Evolutionary conservation across 176 grass and related monocot genomes (phyloP), one percentile per base, ranked within the genome.

Genomic region (Cymbopogon citratus): DNA sequence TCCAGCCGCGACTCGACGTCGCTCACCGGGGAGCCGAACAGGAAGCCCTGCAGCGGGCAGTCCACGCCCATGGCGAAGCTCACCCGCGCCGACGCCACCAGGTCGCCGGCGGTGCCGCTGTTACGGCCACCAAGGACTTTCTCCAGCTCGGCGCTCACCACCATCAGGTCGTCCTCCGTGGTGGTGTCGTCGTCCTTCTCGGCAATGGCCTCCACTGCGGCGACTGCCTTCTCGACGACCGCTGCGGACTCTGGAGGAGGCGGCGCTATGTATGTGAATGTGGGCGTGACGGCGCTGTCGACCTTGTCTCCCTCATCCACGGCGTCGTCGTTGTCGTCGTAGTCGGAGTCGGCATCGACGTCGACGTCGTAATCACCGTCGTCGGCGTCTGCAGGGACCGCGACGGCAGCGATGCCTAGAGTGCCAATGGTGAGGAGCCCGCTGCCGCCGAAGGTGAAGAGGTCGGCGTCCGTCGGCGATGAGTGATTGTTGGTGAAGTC

Each of bases 1-100:
- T 82, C 86, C 27, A 74, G 71, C 24, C 65, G 69, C 3, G 87
- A 87, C 65, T 81, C 73, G 16, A 69, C 78, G 39, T 91, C 85
- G 65, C 83, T 90, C 79, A 99, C 84, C 1, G 97, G 91, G 0
- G 93, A 93, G 6, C 97, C 87, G 26, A 99, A 92, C 25, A 99
- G 77, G 85, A 96, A 99, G 16, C 91, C 91, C 78, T 96, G 97
- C 60, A 99, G 87, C 3, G 93, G 97, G 83, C 93, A 99, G 80
- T 88, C 71, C 4, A 77, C 23, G 12, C 84, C 80, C 71, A 63
- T 90, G 63, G 83, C 91, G 21, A 89, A 87, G 87, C 97, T 99
- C 4, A 88, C 82, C 15, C 97, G 76, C 18, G 97, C 97, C 3
- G 97, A 99, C 13, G 89, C 81, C 25, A 91, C 73, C 21, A 90